Base-by-base conservation (phyloP, 2,329 filamentous ascomycete species). In the Ilyonectria sp. region DNA sequence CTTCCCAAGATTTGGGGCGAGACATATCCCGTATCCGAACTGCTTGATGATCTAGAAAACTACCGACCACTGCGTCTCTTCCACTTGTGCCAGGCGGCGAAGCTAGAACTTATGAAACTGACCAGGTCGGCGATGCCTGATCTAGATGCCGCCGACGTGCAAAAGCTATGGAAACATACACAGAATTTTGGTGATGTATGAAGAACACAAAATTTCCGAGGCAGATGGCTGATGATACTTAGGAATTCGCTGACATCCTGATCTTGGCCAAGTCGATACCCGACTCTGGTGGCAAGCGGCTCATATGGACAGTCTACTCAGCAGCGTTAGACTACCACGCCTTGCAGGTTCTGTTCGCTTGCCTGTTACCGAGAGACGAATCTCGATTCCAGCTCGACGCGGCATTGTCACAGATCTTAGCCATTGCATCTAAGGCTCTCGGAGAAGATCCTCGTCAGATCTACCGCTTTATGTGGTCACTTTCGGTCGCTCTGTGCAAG, bases 241-340 rank as follows among this genome's bases (percentile, higher is more conserved):
- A 74, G 72, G 72, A 74, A 71, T 74, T 74, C 9, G 31, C 53
- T 2, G 72, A 74, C 6, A 67, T 74, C 2, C 8, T 74, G 1
- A 53, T 74, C 0, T 7, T 74, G 0, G 72, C 72, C 0, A 63
- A 63, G 0, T 57, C 62, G 1, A 35, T 37, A 0, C 46, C 70
- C 2, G 23, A 7, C 1, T 71, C 72, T 0, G 60, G 72, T 0
- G 72, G 72, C 0, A 74, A 74, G n/a, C 68, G 72, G 1, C 63
- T 74, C 11, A 74, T 74, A 54, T 74, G 72, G 72, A 74, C 72
- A 0, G 72, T 74, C 7, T 74, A 73, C 17, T 61, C 69, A 1
- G 69, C 72, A 2, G 54, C 69, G 0, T 43, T 74, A 0, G 72
- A 74, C n/a, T 74, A 69, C 17, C 64, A 74, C 19, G 72, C 72